phyloP scores from a whole-genome alignment of 495 filamentous ascomycete genomes.

The Penicillium salamii region DNA sequence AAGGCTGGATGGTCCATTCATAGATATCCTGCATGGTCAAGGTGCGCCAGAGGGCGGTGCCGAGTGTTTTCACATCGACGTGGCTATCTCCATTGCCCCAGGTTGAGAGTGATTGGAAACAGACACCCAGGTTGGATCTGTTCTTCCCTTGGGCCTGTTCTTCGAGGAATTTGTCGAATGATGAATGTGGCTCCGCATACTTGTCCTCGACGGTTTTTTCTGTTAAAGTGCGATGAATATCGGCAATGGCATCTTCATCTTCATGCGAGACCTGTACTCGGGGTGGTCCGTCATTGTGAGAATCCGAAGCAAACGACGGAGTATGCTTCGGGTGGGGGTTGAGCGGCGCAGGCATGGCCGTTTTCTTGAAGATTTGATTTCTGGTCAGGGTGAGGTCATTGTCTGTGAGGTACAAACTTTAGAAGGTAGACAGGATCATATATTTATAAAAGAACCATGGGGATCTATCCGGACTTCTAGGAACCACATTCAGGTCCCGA shows the following conservation, averaged over 20 bases:
- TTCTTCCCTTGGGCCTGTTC: conserved; percentile 33
- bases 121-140: conserved; percentile 33
- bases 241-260: conserved; percentile 33
- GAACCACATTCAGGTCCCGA: background rate
- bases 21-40: conserved; percentile 36
- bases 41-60: conserved; percentile 35
- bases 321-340: conserved; percentile 23
- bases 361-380: conserved; percentile 5
- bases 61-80: conserved; percentile 31
- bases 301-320: conserved; percentile 18
- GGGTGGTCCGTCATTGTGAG: conserved; percentile 18
- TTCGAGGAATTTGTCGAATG: conserved; percentile 38
- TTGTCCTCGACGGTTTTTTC: conserved; percentile 11
- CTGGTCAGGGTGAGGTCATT: background rate
- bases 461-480: too few relatives aligned
- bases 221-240: conserved; percentile 35
- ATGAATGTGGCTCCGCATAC: conserved; percentile 36
- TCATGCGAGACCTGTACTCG: conserved; percentile 32
- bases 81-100: conserved; percentile 35
- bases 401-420: too few relatives aligned
- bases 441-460: too few relatives aligned
- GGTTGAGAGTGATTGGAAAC: conserved; percentile 37
- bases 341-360: conserved; percentile 34
- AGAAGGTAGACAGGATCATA: too few relatives aligned
- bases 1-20: conserved; percentile 39